Evolutionary conservation across 768 basidiomycete genomes (phyloP).

Genomic region (Leccinellum luteum): DNA sequence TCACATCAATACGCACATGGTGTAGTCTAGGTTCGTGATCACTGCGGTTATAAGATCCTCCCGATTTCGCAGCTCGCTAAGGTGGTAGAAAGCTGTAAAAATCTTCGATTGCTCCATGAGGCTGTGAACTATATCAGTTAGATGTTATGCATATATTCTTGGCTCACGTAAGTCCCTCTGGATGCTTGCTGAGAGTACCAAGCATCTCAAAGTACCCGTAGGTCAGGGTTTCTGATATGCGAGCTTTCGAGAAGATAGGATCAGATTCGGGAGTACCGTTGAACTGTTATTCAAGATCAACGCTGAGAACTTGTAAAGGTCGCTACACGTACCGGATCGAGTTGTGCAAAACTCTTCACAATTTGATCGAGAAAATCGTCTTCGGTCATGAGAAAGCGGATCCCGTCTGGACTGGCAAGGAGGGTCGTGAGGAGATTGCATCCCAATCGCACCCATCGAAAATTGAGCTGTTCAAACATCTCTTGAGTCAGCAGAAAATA

Average conservation of each 20-base stretch:
- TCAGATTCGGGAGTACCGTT: conserved; percentile 71
- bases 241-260: conserved; percentile 80
- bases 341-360: conserved; percentile 81
- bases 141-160: neutral
- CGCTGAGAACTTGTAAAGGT: neutral
- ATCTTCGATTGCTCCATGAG: conserved; percentile 88
- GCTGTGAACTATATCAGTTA: conserved; percentile 37
- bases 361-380: conserved; percentile 86
- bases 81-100: conserved; percentile 94
- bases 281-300: conserved; percentile 43
- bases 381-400: conserved; percentile 74
- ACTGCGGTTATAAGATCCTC: conserved; percentile 92
- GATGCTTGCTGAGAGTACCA: conserved; percentile 82
- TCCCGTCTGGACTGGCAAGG: conserved; percentile 78
- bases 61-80: conserved; percentile 85
- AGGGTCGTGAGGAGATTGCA: conserved; percentile 81
- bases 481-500: neutral
- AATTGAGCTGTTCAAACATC: conserved; percentile 52
- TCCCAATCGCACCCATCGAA: conserved; percentile 84
- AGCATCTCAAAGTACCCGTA: conserved; percentile 96
- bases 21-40: conserved; percentile 90
- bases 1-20: conserved; percentile 53
- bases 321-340: conserved; percentile 72
- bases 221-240: conserved; percentile 79
- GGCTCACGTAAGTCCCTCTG: conserved; percentile 86